A percentile compares a stretch with the other conserved stretches of the same genome.
Evolutionary conservation across 1,284 basidiomycete species (phyloP).

Genomic region (Heterobasidion irregulare): DNA sequence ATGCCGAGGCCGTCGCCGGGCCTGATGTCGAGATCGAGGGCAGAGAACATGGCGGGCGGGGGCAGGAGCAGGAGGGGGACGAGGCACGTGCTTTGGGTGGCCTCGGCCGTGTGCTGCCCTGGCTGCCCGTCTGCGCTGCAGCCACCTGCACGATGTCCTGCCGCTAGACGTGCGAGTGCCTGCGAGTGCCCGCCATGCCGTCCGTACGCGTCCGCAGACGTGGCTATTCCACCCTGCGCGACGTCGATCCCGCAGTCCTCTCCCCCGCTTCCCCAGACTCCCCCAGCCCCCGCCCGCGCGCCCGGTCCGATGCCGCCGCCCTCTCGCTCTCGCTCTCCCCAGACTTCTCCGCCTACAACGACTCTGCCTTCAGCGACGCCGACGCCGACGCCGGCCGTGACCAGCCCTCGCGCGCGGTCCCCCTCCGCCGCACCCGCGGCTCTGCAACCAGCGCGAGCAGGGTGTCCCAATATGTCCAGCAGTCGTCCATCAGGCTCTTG

Average conservation of each 20-base stretch:
- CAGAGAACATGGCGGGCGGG: conserved; percentile 42
- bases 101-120: too few relatives aligned
- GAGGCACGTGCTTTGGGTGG: too few relatives aligned
- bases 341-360: neutral
- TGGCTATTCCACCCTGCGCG: conserved; percentile 2
- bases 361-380: neutral
- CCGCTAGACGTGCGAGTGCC: neutral
- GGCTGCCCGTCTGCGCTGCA: neutral
- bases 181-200: neutral
- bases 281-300: neutral
- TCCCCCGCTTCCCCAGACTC: neutral
- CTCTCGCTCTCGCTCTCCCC: neutral
- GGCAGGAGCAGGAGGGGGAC: neutral
- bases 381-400: too few relatives aligned
- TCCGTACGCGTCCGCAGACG: neutral
- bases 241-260: neutral
- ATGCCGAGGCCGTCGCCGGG: conserved; percentile 74
- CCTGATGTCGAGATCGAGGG: conserved; percentile 65
- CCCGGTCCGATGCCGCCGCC: neutral
- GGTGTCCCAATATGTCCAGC: neutral
- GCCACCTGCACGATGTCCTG: neutral
- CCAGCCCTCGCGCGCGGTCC: too few relatives aligned
- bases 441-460: neutral
- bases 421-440: too few relatives aligned
- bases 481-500: neutral